These are phyloP conservation scores for Cercospora canescens DNA, from an alignment of 2,329 filamentous ascomycete species.

Conservation along the genomic window DNA sequence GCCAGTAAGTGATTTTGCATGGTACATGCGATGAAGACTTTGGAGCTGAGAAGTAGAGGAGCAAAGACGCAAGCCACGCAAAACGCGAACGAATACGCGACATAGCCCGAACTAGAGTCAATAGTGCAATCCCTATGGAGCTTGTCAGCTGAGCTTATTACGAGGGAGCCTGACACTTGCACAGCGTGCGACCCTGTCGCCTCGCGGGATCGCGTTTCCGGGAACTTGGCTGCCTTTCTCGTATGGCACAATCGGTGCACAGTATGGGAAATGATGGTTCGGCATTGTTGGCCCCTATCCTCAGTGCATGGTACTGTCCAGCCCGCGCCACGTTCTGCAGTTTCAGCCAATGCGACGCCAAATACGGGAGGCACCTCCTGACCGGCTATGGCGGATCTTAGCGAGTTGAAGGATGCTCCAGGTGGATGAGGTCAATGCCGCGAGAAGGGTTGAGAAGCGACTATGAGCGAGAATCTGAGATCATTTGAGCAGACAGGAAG, in stretches of 20 bases:
- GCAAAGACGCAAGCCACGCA: not conserved
- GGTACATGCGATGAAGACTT: not conserved
- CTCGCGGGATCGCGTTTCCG: not conserved
- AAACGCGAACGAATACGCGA: not conserved
- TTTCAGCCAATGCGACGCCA: slow-evolving; percentile 3
- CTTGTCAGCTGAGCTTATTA: slow-evolving; percentile 9
- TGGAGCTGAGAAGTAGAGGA: not conserved
- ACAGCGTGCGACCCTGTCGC: not conserved
- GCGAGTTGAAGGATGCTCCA: not conserved
- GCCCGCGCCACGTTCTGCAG: slow-evolving; percentile 5
- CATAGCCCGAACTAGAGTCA: not conserved
- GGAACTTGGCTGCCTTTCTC: not conserved
- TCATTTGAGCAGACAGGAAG: not conserved
- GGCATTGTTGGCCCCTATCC: not conserved
- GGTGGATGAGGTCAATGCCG: not conserved
- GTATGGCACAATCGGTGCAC: not conserved
- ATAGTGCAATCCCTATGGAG: slow-evolving; percentile 5
- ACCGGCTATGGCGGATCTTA: not conserved
- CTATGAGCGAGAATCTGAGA: not conserved
- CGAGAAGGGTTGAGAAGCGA: not conserved
- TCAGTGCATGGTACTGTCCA: not conserved
- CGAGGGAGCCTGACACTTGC: not conserved
- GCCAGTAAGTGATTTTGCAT: not conserved
- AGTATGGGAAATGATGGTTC: not conserved
- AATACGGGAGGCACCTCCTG: not conserved